These are phyloP conservation scores for Amanita pseudoporphyria DNA, from an alignment of 768 basidiomycete species.

Conservation along the genomic window DNA sequence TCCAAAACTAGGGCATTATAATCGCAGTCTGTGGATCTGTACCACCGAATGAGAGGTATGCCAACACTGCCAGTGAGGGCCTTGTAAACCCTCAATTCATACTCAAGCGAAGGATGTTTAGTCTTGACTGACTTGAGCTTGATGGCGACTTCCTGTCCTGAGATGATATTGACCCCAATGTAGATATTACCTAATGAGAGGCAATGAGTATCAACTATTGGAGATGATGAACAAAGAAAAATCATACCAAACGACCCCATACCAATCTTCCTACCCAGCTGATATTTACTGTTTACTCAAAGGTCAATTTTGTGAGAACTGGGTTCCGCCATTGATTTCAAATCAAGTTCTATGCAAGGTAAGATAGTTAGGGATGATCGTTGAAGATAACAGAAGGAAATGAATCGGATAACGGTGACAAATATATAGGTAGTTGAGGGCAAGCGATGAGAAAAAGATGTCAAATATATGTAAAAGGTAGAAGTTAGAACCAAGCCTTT, in stretches of 20 bases:
- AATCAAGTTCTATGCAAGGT: constrained; percentile 13
- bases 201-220: constrained; percentile 4
- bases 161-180: constrained; percentile 94
- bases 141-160: constrained; percentile 99
- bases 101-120: constrained; percentile 99
- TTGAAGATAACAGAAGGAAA: constrained; percentile 10
- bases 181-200: constrained; percentile 99
- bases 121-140: constrained; percentile 99
- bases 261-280: constrained; percentile 98
- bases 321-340: constrained; percentile 76
- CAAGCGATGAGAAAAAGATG: constrained; percentile 26
- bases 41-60: too few species aligned
- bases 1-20: too few species aligned
- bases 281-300: constrained; percentile 89
- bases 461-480: too few species aligned
- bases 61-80: too few species aligned
- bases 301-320: constrained; percentile 73
- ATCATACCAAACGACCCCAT: too few species aligned
- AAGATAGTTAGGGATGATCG: constrained; percentile 10
- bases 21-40: too few species aligned
- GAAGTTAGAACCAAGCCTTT: not conserved
- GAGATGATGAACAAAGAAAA: constrained; percentile 76
- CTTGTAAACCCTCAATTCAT: constrained; percentile 93
- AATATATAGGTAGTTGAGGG: constrained; percentile 7
- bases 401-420: not conserved